Percentiles rank a stretch among this genome's conserved stretches.
These are phyloP conservation scores for Diaporthe sp. DNA, from an alignment of 2,329 filamentous ascomycete genomes.

Conservation along the genomic window DNA sequence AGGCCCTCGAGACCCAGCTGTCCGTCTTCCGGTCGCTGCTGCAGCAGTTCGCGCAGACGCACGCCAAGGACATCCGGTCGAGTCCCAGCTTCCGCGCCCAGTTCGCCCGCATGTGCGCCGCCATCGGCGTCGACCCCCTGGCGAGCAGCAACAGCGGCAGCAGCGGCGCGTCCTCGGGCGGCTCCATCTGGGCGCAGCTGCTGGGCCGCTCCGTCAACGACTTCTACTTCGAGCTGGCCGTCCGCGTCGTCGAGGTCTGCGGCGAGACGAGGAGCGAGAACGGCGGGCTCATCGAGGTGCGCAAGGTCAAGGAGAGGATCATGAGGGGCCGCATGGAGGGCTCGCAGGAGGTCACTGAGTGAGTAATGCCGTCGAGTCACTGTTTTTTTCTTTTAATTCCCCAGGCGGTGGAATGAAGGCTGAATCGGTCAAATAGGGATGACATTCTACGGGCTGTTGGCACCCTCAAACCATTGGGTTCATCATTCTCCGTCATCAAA, in stretches of 20 bases:
- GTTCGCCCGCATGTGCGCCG: slow-evolving; percentile 98
- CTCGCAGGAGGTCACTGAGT: slow-evolving; percentile 84
- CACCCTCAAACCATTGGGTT: slow-evolving; percentile 87
- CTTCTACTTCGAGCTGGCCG: slow-evolving; percentile 97
- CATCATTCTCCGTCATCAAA: slow-evolving; percentile 85
- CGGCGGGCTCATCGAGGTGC: slow-evolving; percentile 88
- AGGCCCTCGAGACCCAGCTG: slow-evolving; percentile 91
- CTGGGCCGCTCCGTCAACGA: slow-evolving; percentile 94
- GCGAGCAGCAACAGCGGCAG: slow-evolving; percentile 71
- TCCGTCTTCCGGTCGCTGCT: slow-evolving; percentile 95
- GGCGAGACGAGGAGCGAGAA: slow-evolving; percentile 89
- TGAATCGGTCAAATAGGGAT: slow-evolving; percentile 64
- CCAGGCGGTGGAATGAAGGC: not conserved
- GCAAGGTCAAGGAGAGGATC: slow-evolving; percentile 83
- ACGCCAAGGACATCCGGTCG: slow-evolving; percentile 95
- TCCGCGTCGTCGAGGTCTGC: slow-evolving; percentile 95
- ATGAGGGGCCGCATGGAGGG: slow-evolving; percentile 80
- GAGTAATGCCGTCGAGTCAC: slow-evolving; percentile 46
- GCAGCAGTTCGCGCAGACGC: slow-evolving; percentile 94
- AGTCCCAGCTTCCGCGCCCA: slow-evolving; percentile 96
- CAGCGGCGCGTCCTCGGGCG: slow-evolving; percentile 56
- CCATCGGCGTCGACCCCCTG: slow-evolving; percentile 95
- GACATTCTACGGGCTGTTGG: slow-evolving; percentile 92
- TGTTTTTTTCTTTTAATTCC: not conserved
- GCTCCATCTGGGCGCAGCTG: slow-evolving; percentile 92